phyloP scores from a whole-genome alignment of 768 basidiomycete species.

The Hygrophorus pudorinus region DNA sequence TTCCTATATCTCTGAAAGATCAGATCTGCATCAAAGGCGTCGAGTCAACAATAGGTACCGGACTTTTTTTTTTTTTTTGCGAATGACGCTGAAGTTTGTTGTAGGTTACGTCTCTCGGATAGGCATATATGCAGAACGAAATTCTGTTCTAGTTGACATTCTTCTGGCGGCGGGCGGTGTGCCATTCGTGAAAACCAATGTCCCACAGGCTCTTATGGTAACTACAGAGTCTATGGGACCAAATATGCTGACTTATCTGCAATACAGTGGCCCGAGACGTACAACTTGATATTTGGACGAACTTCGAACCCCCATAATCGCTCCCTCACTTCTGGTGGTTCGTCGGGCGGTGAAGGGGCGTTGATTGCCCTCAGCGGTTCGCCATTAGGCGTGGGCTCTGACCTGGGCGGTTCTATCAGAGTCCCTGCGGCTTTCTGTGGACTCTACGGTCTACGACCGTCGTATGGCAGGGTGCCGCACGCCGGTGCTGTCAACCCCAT shows the following conservation, averaged over 20 bases:
- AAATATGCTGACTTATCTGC: background rate
- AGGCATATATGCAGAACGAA: constrained; percentile 44
- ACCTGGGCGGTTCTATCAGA: constrained; percentile 70
- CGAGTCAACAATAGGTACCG: constrained; percentile 28
- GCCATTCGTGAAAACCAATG: constrained; percentile 61
- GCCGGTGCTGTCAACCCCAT: constrained; percentile 52
- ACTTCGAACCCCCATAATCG: constrained; percentile 72
- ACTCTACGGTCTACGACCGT: constrained; percentile 62
- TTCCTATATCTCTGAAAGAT: constrained; percentile 70
- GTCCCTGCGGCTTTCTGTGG: constrained; percentile 62
- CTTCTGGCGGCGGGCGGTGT: constrained; percentile 62
- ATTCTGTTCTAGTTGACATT: constrained; percentile 57
- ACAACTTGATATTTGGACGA: constrained; percentile 71
- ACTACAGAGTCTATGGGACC: background rate
- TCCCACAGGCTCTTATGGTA: constrained; percentile 75
- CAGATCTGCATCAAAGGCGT: constrained; percentile 60
- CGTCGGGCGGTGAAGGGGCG: constrained; percentile 85
- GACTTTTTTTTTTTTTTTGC: background rate
- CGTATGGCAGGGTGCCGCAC: constrained; percentile 62
- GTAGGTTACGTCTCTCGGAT: constrained; percentile 69
- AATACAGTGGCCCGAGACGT: constrained; percentile 64
- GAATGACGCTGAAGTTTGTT: background rate
- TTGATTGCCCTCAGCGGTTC: constrained; percentile 31
- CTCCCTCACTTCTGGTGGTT: constrained; percentile 53
- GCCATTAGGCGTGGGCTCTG: constrained; percentile 61